Conservation (phyloP, 768 basidiomycete species). For the Coprinellus micaceus region DNA sequence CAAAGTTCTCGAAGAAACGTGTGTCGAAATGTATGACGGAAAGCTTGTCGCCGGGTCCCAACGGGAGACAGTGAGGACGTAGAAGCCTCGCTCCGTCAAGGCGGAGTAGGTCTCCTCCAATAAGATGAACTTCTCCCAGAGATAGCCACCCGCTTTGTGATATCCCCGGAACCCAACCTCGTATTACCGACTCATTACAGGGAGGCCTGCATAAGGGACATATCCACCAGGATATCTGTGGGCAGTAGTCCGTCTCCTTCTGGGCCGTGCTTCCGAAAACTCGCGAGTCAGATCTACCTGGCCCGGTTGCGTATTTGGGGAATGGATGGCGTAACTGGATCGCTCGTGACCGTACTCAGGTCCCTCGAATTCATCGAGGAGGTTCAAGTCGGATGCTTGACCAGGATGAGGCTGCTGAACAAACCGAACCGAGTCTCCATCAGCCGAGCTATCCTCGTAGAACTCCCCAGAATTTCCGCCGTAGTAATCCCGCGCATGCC, state of each 20-base stretch:
- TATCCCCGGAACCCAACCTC: too few species aligned
- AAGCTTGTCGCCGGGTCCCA: too few species aligned
- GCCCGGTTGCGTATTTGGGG: not conserved
- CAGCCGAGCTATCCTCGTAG: not conserved
- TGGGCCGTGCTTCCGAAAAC: not conserved
- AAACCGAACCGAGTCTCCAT: not conserved
- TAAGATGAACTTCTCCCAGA: too few species aligned
- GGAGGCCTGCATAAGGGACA: not conserved
- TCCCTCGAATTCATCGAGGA: not conserved
- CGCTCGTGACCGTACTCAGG: too few species aligned
- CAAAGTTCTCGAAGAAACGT: too few species aligned
- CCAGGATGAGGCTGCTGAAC: not conserved
- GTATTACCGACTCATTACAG: too few species aligned
- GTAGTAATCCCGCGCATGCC: slow-evolving; percentile 6
- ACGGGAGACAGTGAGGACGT: too few species aligned
- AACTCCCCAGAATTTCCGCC: not conserved
- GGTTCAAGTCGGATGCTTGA: not conserved
- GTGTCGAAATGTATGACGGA: too few species aligned
- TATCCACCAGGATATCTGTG: not conserved
- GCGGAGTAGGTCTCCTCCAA: too few species aligned
- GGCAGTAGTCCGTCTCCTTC: not conserved
- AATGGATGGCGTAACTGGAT: too few species aligned
- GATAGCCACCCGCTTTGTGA: too few species aligned
- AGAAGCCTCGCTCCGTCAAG: too few species aligned
- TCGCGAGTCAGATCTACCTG: not conserved